These are phyloP conservation scores for Schizochytrium sp. DNA, from an alignment of 108 stramenopile genomes.

Conservation along the genomic window DNA sequence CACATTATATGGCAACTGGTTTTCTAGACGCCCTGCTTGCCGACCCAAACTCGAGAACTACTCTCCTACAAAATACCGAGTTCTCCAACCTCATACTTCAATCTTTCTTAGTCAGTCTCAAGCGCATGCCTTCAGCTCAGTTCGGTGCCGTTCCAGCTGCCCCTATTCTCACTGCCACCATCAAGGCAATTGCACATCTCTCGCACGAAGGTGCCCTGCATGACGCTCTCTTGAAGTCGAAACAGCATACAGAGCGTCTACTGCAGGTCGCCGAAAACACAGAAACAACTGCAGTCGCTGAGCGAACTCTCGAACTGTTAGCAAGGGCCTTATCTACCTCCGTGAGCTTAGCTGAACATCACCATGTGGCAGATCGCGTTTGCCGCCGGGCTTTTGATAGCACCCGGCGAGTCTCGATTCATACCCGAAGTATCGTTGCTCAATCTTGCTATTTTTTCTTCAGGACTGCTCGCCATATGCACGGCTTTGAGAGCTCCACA, in stretches of 20 bases:
- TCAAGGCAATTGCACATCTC: slow-evolving; percentile 9
- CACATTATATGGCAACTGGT: not conserved
- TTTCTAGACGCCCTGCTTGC: not conserved
- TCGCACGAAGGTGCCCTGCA: not conserved
- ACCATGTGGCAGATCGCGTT: not conserved
- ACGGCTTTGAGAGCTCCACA: not conserved
- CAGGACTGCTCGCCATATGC: not conserved
- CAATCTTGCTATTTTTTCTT: not conserved
- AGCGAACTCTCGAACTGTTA: not conserved
- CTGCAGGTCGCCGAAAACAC: not conserved
- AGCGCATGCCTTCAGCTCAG: not conserved
- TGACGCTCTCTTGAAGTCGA: not conserved
- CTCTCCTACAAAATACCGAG: not conserved
- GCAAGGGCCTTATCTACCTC: not conserved
- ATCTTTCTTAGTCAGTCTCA: not conserved
- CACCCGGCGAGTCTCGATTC: not conserved
- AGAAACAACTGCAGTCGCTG: not conserved
- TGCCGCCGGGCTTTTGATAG: not conserved
- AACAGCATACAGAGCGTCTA: not conserved
- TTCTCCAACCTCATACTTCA: not conserved
- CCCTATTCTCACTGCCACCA: not conserved
- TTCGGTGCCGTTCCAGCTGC: not conserved
- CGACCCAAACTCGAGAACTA: not conserved
- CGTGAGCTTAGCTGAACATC: not conserved
- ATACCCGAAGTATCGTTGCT: not conserved